Percentiles rank a stretch among this genome's conserved stretches.
These are phyloP conservation scores for Xylaria telfairii DNA, from an alignment of 495 filamentous ascomycete species.

Conservation along the genomic window DNA sequence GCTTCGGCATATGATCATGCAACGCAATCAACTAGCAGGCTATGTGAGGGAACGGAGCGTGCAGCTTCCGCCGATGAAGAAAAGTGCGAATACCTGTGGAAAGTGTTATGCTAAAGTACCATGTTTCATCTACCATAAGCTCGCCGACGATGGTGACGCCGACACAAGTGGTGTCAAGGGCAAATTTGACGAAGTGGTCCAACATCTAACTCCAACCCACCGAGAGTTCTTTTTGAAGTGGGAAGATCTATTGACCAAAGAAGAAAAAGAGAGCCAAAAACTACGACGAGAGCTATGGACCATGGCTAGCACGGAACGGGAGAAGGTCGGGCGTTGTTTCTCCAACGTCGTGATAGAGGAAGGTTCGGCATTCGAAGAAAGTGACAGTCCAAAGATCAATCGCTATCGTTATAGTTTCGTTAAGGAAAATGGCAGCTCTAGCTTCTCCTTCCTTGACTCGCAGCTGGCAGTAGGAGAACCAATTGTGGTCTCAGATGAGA, in stretches of 20 bases:
- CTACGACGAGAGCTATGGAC: conserved; percentile 93
- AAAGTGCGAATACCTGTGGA: conserved; percentile 74
- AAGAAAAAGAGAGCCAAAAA: conserved; percentile 85
- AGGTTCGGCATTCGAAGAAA: conserved; percentile 70
- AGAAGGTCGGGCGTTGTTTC: conserved; percentile 78
- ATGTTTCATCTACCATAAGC: conserved; percentile 93
- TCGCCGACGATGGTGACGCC: conserved; percentile 82
- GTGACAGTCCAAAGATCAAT: conserved; percentile 79
- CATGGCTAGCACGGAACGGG: conserved; percentile 85
- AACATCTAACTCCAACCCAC: conserved; percentile 74
- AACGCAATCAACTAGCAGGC: conserved; percentile 87
- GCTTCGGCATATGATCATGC: conserved; percentile 92
- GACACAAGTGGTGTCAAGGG: conserved; percentile 78
- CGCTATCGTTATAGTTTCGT: conserved; percentile 83
- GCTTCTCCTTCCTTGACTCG: conserved; percentile 86
- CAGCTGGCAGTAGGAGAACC: conserved; percentile 90
- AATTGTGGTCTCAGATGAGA: conserved; percentile 94
- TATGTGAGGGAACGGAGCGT: conserved; percentile 80
- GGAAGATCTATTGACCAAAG: conserved; percentile 91
- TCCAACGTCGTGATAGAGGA: conserved; percentile 75
- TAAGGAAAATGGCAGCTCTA: conserved; percentile 62
- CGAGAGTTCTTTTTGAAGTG: conserved; percentile 89
- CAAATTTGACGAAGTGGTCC: conserved; percentile 76
- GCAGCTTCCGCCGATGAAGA: conserved; percentile 82
- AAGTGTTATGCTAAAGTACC: conserved; percentile 86